A percentile compares a stretch with the other conserved stretches of the same genome.
Conservation (phyloP, 2,329 filamentous ascomycete species). For the Stachybotrys echinatus region DNA sequence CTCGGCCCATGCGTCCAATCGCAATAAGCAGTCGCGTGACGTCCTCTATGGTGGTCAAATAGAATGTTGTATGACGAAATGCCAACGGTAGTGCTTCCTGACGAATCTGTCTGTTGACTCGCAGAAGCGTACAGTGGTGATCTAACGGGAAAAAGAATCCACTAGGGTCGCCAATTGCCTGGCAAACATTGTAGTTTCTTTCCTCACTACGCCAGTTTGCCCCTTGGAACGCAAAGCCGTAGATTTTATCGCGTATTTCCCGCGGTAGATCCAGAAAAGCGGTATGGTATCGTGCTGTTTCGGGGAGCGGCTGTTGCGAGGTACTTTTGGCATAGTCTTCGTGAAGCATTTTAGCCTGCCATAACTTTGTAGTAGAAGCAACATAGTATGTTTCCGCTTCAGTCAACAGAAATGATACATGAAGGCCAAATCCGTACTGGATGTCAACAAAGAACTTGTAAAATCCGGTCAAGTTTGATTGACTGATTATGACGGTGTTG, state of each 20-base stretch:
- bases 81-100: constrained; percentile 8
- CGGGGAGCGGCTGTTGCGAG: not conserved
- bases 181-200: constrained; percentile 1
- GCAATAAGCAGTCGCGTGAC: constrained; percentile 4
- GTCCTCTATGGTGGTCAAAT: constrained; percentile 5
- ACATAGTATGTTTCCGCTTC: constrained; percentile 1
- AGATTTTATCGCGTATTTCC: constrained; percentile 7
- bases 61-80: constrained; percentile 4
- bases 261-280: constrained; percentile 2
- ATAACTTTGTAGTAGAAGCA: not conserved
- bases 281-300: not conserved
- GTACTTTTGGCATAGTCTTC: not conserved
- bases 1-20: constrained; percentile 6
- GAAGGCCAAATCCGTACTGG: not conserved
- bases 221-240: constrained; percentile 3
- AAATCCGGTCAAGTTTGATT: not conserved
- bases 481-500: not conserved
- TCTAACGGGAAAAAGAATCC: constrained; percentile 4
- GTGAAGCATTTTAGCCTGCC: not conserved
- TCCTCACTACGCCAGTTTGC: constrained; percentile 1
- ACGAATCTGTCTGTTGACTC: constrained; percentile 2
- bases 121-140: constrained; percentile 1
- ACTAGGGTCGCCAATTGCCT: constrained; percentile 5
- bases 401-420: constrained; percentile 1
- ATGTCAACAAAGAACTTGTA: constrained; percentile 4